Base-by-base conservation (phyloP, 306 rosid genomes). In the Gastrolobium bilobum region DNA sequence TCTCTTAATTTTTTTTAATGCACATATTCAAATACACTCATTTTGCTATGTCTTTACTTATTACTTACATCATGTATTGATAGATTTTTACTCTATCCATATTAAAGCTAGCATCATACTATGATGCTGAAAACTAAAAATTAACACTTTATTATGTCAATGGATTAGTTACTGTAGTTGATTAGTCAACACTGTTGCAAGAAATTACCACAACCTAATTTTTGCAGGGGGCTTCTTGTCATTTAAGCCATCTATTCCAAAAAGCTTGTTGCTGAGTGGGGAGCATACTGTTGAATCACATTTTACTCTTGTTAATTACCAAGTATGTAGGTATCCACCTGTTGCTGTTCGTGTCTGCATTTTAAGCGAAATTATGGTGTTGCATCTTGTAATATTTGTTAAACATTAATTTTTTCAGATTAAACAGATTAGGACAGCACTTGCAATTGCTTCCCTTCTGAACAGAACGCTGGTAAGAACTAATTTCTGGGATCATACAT, bases 401-500 rank as follows among this genome's bases (percentile, higher is more conserved):
- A 39, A 39, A n/a, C 73, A 35, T 81, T 69, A 10, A 35, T 75
- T 52, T 72, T 82, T 70, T 75, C 94, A 95, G 99, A 85, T 89
- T 29, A 93, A 91, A 83, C 97, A 93, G 79, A 93, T 95, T 68
- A 89, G 98, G 85, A 90, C 87, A 3, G 98, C 99, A 53, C 97
- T 93, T 75, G 96, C 98, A 7, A 86, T 95, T 86, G 96, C 99
- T 83, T 90, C 93, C 60, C 83, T 95, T 76, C 84, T 95, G 88
- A 90, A 89, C 65, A 94, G 98, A 52, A 91, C 97, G 6, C 88
- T 95, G 96, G 99, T 95, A 85, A 90, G 95, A 79, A 53, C 75
- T 63, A 39, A 66, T 58, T 63, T 73, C 26, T 42, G 50, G 68
- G 73, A 50, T 48, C 64, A 14, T 81, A 30, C 2, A 34, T 33